Evolutionary conservation across 2,329 filamentous ascomycete species (phyloP).

Genomic region (Stachybotrys chartarum): DNA sequence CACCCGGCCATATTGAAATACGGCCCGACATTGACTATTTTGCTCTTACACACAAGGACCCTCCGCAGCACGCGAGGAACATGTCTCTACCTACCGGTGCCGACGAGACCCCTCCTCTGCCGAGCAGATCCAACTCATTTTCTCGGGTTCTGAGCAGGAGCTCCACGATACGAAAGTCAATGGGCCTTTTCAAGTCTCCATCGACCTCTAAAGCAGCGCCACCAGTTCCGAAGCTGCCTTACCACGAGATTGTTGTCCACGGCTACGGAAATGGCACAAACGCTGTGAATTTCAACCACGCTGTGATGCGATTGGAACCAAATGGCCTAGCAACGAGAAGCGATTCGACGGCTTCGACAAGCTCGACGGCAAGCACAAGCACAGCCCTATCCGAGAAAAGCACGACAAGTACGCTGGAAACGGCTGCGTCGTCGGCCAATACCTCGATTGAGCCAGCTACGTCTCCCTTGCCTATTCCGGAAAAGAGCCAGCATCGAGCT

Average conservation of each 20-base stretch:
- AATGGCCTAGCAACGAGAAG: conserved; percentile 12
- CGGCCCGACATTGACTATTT: conserved; percentile 52
- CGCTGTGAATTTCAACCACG: conserved; percentile 18
- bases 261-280: conserved; percentile 49
- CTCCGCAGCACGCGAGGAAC: not conserved
- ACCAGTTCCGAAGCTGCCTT: conserved; percentile 15
- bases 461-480: not conserved
- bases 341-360: conserved; percentile 19
- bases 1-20: conserved; percentile 29
- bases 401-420: conserved; percentile 17
- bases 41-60: conserved; percentile 30
- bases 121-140: conserved; percentile 21
- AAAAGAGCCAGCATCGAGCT: not conserved
- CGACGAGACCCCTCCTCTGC: conserved; percentile 2
- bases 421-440: conserved; percentile 1
- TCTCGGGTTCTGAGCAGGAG: conserved; percentile 21
- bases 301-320: conserved; percentile 2
- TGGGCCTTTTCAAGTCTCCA: conserved; percentile 21
- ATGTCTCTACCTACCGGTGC: not conserved
- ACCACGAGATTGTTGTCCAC: conserved; percentile 45
- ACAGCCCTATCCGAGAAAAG: conserved; percentile 19
- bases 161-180: conserved; percentile 25
- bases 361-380: conserved; percentile 10
- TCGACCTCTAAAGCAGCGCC: conserved; percentile 8
- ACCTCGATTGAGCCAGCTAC: conserved; percentile 8